Percentiles rank a stretch among this genome's conserved stretches.
phyloP scores from a whole-genome alignment of 2,329 filamentous ascomycete genomes.

The Fusarium chuoi region DNA sequence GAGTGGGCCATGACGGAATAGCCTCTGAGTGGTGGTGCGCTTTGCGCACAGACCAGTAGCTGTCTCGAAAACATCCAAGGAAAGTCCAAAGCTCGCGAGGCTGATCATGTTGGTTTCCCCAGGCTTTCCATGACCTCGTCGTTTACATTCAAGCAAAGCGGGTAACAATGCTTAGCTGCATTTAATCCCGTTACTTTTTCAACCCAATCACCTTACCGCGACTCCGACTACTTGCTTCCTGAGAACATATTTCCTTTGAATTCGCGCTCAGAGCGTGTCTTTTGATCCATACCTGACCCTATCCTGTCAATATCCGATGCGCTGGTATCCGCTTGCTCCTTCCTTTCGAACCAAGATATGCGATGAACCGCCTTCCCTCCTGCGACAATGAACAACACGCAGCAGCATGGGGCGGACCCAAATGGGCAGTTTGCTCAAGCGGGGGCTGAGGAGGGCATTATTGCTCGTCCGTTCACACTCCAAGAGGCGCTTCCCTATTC shows the following conservation, averaged over 20 bases:
- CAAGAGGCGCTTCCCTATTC: constrained; percentile 84
- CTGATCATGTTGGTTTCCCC: constrained; percentile 36
- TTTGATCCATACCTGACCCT: constrained; percentile 6
- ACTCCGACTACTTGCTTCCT: neutral
- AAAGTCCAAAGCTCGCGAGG: constrained; percentile 40
- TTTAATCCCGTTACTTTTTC: constrained; percentile 11
- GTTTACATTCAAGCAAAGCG: constrained; percentile 22
- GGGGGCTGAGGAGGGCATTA: constrained; percentile 40
- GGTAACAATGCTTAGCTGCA: constrained; percentile 40
- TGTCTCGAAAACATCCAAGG: constrained; percentile 34
- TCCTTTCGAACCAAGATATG: constrained; percentile 47
- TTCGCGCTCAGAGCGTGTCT: constrained; percentile 11
- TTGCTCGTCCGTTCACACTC: constrained; percentile 67
- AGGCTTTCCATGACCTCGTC: constrained; percentile 33
- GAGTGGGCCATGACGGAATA: constrained; percentile 39
- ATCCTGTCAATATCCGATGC: constrained; percentile 40
- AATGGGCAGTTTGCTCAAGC: constrained; percentile 49
- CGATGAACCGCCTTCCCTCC: constrained; percentile 44
- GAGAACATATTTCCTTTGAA: neutral
- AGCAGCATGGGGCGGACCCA: constrained; percentile 45
- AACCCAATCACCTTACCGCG: neutral
- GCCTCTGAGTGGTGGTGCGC: constrained; percentile 37
- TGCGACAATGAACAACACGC: constrained; percentile 47
- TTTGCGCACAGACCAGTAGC: constrained; percentile 32
- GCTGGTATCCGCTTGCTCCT: constrained; percentile 42